A percentile compares a stretch with the other conserved stretches of the same genome.
These are phyloP conservation scores for Kingdonia uniflora DNA, from an alignment of 164 flowering plant genomes.

Conservation along the genomic window DNA sequence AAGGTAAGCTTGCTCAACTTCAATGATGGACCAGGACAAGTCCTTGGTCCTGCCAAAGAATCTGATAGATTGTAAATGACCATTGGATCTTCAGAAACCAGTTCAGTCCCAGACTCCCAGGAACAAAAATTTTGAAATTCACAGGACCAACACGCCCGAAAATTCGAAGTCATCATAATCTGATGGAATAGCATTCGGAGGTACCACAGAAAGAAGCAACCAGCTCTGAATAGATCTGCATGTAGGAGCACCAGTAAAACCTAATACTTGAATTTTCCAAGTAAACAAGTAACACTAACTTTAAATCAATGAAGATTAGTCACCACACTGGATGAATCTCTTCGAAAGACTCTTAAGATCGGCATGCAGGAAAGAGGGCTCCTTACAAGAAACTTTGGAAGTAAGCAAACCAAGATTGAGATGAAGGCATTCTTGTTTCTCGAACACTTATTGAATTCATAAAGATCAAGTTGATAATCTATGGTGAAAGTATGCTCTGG, in stretches of 20 bases:
- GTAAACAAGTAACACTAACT: background rate
- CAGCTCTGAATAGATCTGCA: slow-evolving; percentile 25
- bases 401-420: slow-evolving; percentile 59
- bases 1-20: too few relatives aligned
- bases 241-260: slow-evolving; percentile 17
- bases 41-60: too few relatives aligned
- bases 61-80: slow-evolving; percentile 57
- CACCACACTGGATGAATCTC: slow-evolving; percentile 3
- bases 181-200: slow-evolving; percentile 30
- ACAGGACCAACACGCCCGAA: slow-evolving; percentile 84
- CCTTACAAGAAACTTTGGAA: slow-evolving; percentile 55
- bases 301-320: too few relatives aligned
- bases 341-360: slow-evolving; percentile 11
- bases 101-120: slow-evolving; percentile 22
- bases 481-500: slow-evolving; percentile 48
- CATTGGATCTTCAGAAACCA: slow-evolving; percentile 48
- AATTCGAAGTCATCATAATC: slow-evolving; percentile 71
- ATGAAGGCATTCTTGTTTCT: slow-evolving; percentile 68
- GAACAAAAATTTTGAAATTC: slow-evolving; percentile 22
- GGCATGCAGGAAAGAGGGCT: slow-evolving; percentile 30
- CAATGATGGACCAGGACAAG: too few relatives aligned
- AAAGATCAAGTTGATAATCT: too few relatives aligned
- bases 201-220: slow-evolving; percentile 27
- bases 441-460: slow-evolving; percentile 76
- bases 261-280: slow-evolving; percentile 27